Evolutionary conservation across 345 rosid genomes (phyloP), one percentile per base, ranked within the genome.

Genomic region (Hevea brasiliensis): DNA sequence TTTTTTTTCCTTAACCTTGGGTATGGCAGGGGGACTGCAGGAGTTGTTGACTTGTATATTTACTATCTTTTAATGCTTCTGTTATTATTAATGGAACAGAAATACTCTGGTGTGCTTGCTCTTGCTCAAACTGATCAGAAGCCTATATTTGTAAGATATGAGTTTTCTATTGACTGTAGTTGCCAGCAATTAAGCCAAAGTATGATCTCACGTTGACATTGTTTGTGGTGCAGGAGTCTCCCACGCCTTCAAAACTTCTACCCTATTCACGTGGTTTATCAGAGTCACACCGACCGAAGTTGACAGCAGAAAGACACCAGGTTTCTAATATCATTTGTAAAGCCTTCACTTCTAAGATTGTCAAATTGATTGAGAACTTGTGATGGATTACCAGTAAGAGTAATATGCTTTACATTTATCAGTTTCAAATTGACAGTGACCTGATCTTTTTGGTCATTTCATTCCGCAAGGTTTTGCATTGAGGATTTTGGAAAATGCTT

Each of bases 251-350:
- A 50, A 95, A 95, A 87, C 88, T 81, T 76, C 68, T 89, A 47
- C 90, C 97, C 40, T 84, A 86, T 77, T 81, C 97, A 62, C 97
- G 84, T 72, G 78, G 88, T 81, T 71, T 92, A 48, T 91, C 96
- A 5, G 98, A 89, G 73, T 87, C 97, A 62, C 93, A 91, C 35
- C 80, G 92, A 74, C 64, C 94, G 40, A 94, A 90, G 81, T 84
- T 92, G 68, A 86, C 91, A 2, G 91, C 94, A 61, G 99, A 95
- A 85, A 87, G 89, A 75, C 87, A 89, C 59, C 91, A 83, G 98
- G 98, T 92, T 81, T 70, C n/a, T 75, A 62, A 32, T 72, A 7
- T 76, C 67, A 35, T 68, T 66, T 68, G 7, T 54, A 42, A 56
- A 74, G 45, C 68, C 61, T 57, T 64, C 29, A 6, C 21, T 74